Base-by-base conservation (phyloP, 441 rosid genomes). In the Brassica hybrid region DNA sequence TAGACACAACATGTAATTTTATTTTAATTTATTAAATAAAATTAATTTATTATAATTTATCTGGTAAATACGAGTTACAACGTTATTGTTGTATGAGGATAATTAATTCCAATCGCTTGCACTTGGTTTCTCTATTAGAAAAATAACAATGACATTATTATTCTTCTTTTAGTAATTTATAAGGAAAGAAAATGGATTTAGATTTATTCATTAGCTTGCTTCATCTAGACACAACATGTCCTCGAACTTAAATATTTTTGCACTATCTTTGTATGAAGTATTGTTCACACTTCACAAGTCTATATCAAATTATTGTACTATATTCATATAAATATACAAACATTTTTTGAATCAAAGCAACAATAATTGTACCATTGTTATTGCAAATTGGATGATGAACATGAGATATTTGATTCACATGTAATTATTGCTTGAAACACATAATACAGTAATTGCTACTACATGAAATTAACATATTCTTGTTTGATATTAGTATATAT, bases 151-250 rank as follows among this genome's bases (percentile, higher is more conserved):
- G 27, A 23, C 27, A 2, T 3, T 23, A 23, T 3, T 23, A 23
- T 23, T 23, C 27, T 3, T 23, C 27, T 23, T 23, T 23, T 23
- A 23, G 27, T 23, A 23, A 23, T 23, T 23, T 23, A 23, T 23
- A 23, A 23, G 27, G 72, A 58, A 62, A 72, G 74, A 41, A 77
- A 74, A 72, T 69, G 71, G 61, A 75, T 61, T 75, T 81, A 75
- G 76, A 76, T 38, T 79, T 73, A 54, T 72, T 69, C 65, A 25
- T 54, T 71, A 73, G 64, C 80, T 61, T 65, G 71, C 83, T 67
- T 78, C 67, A 65, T 70, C 75, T 8, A 75, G 78, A 67, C 79
- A 80, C 80, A 65, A 48, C 78, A 76, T 78, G 63, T 81, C 50
- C 60, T 81, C 38, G 45, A 74, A 48, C 52, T 56, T 68, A 2